Evolutionary conservation across 352 stramenopile species (phyloP).

Genomic region (Phytophthora foliorum): DNA sequence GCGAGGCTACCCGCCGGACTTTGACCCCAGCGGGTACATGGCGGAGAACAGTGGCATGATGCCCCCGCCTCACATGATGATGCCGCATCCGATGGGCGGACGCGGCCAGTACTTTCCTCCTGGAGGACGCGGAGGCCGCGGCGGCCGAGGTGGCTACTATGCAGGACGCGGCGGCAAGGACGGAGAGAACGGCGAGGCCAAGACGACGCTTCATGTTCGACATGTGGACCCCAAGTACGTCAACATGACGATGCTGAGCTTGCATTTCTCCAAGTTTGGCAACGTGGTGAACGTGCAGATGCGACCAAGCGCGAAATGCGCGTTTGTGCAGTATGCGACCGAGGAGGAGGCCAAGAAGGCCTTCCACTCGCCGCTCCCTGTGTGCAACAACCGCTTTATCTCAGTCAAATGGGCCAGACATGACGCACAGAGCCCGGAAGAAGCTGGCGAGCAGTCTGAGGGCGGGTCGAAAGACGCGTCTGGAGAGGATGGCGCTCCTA

Average conservation of each 20-base stretch:
- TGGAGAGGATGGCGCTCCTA: conserved; percentile 31
- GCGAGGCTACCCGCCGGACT: conserved; percentile 62
- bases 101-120: conserved; percentile 52
- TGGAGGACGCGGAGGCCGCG: conserved; percentile 53
- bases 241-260: conserved; percentile 90
- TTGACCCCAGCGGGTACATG: conserved; percentile 78
- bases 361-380: conserved; percentile 87
- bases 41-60: conserved; percentile 70
- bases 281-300: conserved; percentile 93
- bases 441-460: conserved; percentile 53
- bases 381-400: conserved; percentile 93
- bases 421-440: conserved; percentile 74
- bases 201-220: conserved; percentile 85
- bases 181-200: conserved; percentile 49
- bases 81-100: conserved; percentile 67
- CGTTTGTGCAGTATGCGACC: conserved; percentile 89
- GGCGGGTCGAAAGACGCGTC: conserved; percentile 39
- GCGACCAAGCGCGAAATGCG: conserved; percentile 80
- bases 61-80: conserved; percentile 75
- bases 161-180: conserved; percentile 44
- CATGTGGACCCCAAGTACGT: conserved; percentile 91
- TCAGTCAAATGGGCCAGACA: conserved; percentile 90
- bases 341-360: conserved; percentile 87
- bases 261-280: conserved; percentile 91
- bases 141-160: conserved; percentile 47